A percentile compares a stretch with the other conserved stretches of the same genome.
These are phyloP conservation scores for Hygrocybe punicea DNA, from an alignment of 768 basidiomycete species.

Conservation along the genomic window DNA sequence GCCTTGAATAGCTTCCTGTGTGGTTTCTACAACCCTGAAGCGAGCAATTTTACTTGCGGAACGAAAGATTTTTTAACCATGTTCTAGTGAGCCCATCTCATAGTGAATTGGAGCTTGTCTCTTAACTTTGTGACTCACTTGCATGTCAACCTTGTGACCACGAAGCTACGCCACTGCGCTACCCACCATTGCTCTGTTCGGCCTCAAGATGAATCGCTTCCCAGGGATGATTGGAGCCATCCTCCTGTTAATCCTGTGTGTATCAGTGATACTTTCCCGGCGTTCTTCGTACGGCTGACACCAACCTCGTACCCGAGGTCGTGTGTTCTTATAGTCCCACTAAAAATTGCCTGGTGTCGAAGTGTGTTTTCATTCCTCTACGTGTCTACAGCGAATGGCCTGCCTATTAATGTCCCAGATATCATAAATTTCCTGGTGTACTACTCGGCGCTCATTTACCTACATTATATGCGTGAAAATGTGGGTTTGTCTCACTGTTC, in stretches of 20 bases:
- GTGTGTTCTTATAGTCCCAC: conserved; percentile 12
- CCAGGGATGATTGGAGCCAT: conserved; percentile 57
- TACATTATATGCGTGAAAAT: conserved; percentile 63
- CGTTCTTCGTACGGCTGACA: background rate
- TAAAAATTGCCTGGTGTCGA: conserved; percentile 14
- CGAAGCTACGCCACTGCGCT: conserved; percentile 35
- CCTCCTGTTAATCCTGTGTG: conserved; percentile 53
- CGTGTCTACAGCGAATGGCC: background rate
- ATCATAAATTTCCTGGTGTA: conserved; percentile 74
- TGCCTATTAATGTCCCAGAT: conserved; percentile 31
- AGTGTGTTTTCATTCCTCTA: conserved; percentile 6
- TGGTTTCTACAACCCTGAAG: conserved; percentile 35
- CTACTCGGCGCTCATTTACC: conserved; percentile 72
- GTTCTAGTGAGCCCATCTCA: conserved; percentile 47
- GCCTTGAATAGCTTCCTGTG: conserved; percentile 36
- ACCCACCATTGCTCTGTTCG: conserved; percentile 70
- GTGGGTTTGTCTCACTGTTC: conserved; percentile 31
- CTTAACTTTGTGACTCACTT: background rate
- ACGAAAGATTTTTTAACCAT: conserved; percentile 45
- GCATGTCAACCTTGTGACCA: no score
- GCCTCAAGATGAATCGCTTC: conserved; percentile 61
- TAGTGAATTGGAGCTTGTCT: background rate
- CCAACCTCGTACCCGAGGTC: background rate
- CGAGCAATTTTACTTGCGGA: conserved; percentile 34
- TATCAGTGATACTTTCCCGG: background rate